A percentile compares a stretch with the other conserved stretches of the same genome.
phyloP scores from a whole-genome alignment of 1,139 yeast species.

The Blastobotrys malaysiensis region DNA sequence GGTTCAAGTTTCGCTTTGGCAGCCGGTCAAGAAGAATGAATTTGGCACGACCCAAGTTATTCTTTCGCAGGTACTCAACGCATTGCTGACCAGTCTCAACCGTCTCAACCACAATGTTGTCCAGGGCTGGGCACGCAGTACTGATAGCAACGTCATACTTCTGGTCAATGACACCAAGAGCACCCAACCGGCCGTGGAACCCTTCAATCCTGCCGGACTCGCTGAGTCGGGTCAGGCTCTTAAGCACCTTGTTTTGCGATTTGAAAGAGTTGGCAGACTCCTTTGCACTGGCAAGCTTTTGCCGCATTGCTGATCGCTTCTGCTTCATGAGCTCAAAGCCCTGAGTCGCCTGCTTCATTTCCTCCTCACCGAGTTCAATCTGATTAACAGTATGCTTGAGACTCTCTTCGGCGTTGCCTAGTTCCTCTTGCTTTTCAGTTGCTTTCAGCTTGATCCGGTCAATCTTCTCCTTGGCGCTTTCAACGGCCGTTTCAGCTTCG shows the following conservation, averaged over 20 bases:
- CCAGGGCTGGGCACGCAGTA: slow-evolving; percentile 88
- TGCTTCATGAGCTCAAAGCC: slow-evolving; percentile 50
- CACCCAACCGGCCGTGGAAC: slow-evolving; percentile 86
- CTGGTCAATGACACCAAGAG: slow-evolving; percentile 81
- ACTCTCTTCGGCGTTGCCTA: slow-evolving; percentile 24
- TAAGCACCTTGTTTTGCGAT: slow-evolving; percentile 68
- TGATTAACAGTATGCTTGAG: slow-evolving; percentile 47
- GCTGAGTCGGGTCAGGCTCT: slow-evolving; percentile 62
- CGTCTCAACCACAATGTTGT: slow-evolving; percentile 89
- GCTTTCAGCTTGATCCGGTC: slow-evolving; percentile 49
- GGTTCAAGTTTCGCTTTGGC: slow-evolving; percentile 53
- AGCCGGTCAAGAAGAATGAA: slow-evolving; percentile 77
- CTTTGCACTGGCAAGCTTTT: slow-evolving; percentile 60
- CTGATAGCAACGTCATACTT: slow-evolving; percentile 89
- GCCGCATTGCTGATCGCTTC: slow-evolving; percentile 52
- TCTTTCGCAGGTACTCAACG: slow-evolving; percentile 78
- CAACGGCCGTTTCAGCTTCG: slow-evolving; percentile 42
- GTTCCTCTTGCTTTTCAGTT: slow-evolving; percentile 44
- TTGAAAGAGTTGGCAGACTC: slow-evolving; percentile 51
- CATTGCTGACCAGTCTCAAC: slow-evolving; percentile 93
- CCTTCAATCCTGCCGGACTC: slow-evolving; percentile 83
- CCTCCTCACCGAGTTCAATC: slow-evolving; percentile 52
- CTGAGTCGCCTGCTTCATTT: slow-evolving; percentile 45
- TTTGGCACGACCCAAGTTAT: slow-evolving; percentile 82
- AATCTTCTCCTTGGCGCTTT: slow-evolving; percentile 45